Evolutionary conservation across 2,329 filamentous ascomycete genomes (phyloP), one percentile per base, ranked within the genome.

Genomic region (Pyrenophora graminea): DNA sequence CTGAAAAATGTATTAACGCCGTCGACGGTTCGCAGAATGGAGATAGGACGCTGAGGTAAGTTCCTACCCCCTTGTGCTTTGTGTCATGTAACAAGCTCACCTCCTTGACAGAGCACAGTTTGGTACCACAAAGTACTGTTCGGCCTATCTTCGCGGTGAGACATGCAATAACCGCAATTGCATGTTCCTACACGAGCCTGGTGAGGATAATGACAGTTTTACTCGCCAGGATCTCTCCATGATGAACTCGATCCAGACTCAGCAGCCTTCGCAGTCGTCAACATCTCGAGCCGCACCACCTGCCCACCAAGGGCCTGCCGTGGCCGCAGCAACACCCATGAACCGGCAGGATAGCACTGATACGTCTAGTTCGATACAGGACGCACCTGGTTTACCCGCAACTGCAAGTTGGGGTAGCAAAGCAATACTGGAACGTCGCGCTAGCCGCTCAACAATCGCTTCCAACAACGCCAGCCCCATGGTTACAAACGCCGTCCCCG

Each of bases 51-150:
- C 77, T 99, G 17, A 87, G 90, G 79, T 92, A 67, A 75, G 86
- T 45, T 19, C 10, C 15, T 6, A 6, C 10, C 5, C 13, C 10
- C 21, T 30, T 19, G 27, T 39, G 38, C 21, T 8, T 31, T 41
- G 39, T 37, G 25, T 27, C 39, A 41, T 39, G 18, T 31, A 51
- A 43, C 50, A 58, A 50, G 50, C 64, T 71, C 8, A 70, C 48
- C 13, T 25, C 2, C 36, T 15, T 23, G 46, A 38, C 50, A 84
- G 85, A 62, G 85, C 85, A 10, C 85, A 88, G 70, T 87, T 87
- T 59, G 94, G 94, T 19, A 99, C 94, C 0, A 99, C 94, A 4
- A 99, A 99, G 72, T 99, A 99, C 74, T 99, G 94, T 73, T 99
- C 94, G 0, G 93, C 94, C 3, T 99, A 95, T 80, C 81, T 99